Evolutionary conservation across 2,329 filamentous ascomycete species (phyloP).

Genomic region (Exophiala mesophila): DNA sequence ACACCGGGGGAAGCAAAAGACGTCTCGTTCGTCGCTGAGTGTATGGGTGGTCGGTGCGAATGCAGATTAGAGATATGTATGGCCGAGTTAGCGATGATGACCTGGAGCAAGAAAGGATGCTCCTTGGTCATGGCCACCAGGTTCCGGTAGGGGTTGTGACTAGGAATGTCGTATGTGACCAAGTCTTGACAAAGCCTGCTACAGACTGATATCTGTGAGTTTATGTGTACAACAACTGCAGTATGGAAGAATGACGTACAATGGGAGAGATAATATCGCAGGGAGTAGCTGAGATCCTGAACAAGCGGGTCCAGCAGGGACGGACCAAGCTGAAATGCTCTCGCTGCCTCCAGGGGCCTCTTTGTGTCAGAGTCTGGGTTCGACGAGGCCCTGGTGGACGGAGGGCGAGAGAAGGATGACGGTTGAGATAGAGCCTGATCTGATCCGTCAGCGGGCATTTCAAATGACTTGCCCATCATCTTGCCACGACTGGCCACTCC

Average conservation of each 20-base stretch:
- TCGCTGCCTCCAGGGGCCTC: background rate
- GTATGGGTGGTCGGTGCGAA: background rate
- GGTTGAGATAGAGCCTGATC: background rate
- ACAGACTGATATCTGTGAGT: background rate
- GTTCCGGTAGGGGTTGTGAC: slow-evolving; percentile 2
- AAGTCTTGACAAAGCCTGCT: slow-evolving; percentile 1
- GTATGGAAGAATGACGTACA: background rate
- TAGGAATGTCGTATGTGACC: slow-evolving; percentile 1
- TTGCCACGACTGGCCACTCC: background rate
- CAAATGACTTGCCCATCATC: background rate
- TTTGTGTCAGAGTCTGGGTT: background rate
- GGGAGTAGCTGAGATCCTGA: background rate
- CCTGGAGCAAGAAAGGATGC: slow-evolving; percentile 1
- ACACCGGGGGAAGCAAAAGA: background rate
- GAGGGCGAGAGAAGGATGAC: background rate
- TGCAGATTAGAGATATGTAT: slow-evolving; percentile 1
- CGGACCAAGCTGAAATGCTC: background rate
- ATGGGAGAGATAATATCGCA: background rate
- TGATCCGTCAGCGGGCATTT: background rate
- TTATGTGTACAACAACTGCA: background rate
- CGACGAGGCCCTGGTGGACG: background rate
- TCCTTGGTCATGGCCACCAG: background rate
- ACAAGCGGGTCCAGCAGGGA: slow-evolving; percentile 1
- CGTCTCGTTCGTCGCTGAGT: background rate
- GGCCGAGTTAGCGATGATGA: slow-evolving; percentile 1